Conservation (phyloP, 139 green algal species). For the Gonium pectorale region DNA sequence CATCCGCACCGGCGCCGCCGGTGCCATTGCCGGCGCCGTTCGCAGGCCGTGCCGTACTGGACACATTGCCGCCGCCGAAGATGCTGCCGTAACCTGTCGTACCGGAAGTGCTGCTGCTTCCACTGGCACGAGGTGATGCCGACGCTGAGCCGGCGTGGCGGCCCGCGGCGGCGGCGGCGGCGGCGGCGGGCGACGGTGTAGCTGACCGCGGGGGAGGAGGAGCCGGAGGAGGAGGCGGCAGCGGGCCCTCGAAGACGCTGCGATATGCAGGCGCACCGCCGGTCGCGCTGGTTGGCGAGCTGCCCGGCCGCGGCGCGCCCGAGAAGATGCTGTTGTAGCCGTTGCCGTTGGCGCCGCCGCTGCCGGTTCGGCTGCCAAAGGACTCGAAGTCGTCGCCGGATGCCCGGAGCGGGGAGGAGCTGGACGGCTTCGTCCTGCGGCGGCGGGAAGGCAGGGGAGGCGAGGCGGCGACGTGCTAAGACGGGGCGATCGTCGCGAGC, state of each 20-base stretch:
- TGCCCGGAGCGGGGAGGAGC: not conserved
- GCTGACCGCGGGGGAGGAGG: not conserved
- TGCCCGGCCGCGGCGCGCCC: not conserved
- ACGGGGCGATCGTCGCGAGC: too few species aligned
- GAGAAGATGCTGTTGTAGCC: constrained; percentile 29
- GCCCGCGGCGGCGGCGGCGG: not conserved
- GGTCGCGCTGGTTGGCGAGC: not conserved
- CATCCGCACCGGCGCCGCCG: not conserved
- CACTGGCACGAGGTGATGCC: not conserved
- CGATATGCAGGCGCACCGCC: not conserved
- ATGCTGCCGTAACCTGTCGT: not conserved
- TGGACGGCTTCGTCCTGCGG: not conserved
- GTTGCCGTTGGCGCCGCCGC: not conserved
- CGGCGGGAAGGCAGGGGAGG: not conserved
- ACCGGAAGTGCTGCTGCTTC: not conserved
- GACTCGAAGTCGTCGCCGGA: not conserved
- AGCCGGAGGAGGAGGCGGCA: not conserved
- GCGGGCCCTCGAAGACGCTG: constrained; percentile 7
- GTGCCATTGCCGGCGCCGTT: not conserved
- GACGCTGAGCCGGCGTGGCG: not conserved
- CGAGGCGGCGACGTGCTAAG: too few species aligned
- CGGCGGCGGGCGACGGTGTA: not conserved
- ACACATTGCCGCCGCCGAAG: not conserved
- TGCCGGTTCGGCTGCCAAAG: not conserved
- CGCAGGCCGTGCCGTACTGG: not conserved